These are phyloP conservation scores for Blastocrithidia nonstop DNA, from an alignment of 208 protist genomes.

Conservation along the genomic window DNA sequence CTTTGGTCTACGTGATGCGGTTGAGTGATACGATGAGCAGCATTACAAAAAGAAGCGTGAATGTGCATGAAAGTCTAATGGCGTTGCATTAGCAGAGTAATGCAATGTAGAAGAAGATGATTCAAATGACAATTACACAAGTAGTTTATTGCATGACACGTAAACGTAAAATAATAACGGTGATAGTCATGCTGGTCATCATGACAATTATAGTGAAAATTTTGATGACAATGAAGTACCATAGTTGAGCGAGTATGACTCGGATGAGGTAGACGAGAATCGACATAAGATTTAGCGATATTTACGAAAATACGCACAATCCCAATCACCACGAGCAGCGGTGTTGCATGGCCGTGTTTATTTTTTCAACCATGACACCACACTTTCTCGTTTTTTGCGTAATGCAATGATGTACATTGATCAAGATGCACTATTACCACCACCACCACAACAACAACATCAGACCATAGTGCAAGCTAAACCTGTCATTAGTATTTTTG, in stretches of 20 bases:
- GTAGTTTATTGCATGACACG: not conserved
- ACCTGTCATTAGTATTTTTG: too few species aligned
- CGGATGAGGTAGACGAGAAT: slow-evolving; percentile 67
- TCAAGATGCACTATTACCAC: too few species aligned
- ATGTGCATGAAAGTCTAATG: slow-evolving; percentile 29
- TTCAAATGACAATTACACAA: not conserved
- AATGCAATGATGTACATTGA: slow-evolving; percentile 61
- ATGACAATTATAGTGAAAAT: slow-evolving; percentile 4
- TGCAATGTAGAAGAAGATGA: slow-evolving; percentile 2
- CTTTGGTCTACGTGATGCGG: slow-evolving; percentile 49
- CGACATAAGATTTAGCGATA: slow-evolving; percentile 14
- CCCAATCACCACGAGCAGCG: slow-evolving; percentile 19
- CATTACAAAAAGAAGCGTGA: slow-evolving; percentile 23
- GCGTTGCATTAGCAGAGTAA: slow-evolving; percentile 3
- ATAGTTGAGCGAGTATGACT: slow-evolving; percentile 43
- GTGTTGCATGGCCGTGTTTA: slow-evolving; percentile 46
- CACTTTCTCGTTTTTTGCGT: slow-evolving; percentile 32
- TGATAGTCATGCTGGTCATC: not conserved
- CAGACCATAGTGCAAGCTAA: too few species aligned
- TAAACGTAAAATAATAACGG: not conserved
- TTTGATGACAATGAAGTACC: slow-evolving; percentile 28
- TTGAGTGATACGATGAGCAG: slow-evolving; percentile 29
- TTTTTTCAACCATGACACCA: slow-evolving; percentile 55
- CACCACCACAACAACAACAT: slow-evolving; percentile 15
- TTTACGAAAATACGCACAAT: slow-evolving; percentile 10